phyloP scores from a whole-genome alignment of 2,329 filamentous ascomycete species.

The Pyricularia pennisetigena region DNA sequence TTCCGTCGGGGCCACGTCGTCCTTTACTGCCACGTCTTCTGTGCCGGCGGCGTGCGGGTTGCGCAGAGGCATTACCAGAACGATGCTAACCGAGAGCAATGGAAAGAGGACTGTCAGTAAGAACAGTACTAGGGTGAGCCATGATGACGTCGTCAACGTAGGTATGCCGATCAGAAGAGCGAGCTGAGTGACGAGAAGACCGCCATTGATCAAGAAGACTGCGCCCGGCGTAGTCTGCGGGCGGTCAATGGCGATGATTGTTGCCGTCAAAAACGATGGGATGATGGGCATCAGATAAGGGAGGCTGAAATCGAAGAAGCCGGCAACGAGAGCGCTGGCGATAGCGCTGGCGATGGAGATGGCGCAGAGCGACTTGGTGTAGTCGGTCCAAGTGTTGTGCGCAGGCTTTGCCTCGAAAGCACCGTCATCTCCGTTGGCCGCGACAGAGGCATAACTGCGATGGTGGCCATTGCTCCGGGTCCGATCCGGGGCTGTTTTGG shows the following conservation, averaged over 20 bases:
- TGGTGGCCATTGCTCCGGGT: not conserved
- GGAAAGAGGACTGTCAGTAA: slow-evolving; percentile 26
- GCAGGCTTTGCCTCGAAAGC: slow-evolving; percentile 1
- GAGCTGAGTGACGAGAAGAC: slow-evolving; percentile 21
- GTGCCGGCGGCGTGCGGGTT: slow-evolving; percentile 38
- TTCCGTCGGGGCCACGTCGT: slow-evolving; percentile 33
- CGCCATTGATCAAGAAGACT: slow-evolving; percentile 18
- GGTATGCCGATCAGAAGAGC: slow-evolving; percentile 21
- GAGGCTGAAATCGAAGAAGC: slow-evolving; percentile 14
- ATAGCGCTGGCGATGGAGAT: slow-evolving; percentile 24
- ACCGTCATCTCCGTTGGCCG: not conserved
- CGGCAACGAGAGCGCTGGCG: slow-evolving; percentile 10
- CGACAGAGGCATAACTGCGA: slow-evolving; percentile 2
- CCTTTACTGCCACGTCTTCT: slow-evolving; percentile 8
- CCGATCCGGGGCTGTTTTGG: not conserved
- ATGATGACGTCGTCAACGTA: slow-evolving; percentile 14
- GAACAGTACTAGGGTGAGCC: slow-evolving; percentile 9
- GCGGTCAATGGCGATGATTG: slow-evolving; percentile 19
- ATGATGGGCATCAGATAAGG: slow-evolving; percentile 19
- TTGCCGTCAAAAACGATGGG: slow-evolving; percentile 19
- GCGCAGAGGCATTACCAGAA: slow-evolving; percentile 62
- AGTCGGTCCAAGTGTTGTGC: slow-evolving; percentile 12
- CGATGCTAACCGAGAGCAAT: slow-evolving; percentile 32
- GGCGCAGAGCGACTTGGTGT: slow-evolving; percentile 25
- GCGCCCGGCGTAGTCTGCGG: slow-evolving; percentile 17